Evolutionary conservation across 2,329 filamentous ascomycete genomes (phyloP), one percentile per base, ranked within the genome.

Genomic region (Sporothrix globosa): DNA sequence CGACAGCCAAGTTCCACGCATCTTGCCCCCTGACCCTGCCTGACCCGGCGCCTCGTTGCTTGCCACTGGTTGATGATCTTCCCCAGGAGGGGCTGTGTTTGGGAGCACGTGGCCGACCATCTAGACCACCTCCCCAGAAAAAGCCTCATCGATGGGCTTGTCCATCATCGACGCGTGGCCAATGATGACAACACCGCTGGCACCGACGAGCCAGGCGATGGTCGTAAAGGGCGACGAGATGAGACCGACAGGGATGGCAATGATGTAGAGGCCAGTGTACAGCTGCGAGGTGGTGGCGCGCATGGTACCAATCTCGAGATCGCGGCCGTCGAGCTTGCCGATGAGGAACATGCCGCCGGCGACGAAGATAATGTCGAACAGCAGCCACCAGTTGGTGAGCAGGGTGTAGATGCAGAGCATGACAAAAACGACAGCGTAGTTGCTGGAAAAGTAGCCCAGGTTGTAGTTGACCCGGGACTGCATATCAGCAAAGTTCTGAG

Each of bases 101-200:
- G 88, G 94, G 95, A 97, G 94, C 91, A 96, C 91, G 96, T 96
- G 95, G 95, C 93, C 95, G 96, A 98, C 94, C 94, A 96, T 88
- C 90, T 98, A 99, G 92, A 99, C 96, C 94, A 96, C 95, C 95
- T 99, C 96, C 94, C 96, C 96, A 87, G 95, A 97, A 97, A 99
- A 99, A 97, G 94, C 94, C 94, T 96, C 95, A 90, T 98, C 96
- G 86, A 98, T 97, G 72, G 95, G 95, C 88, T 97, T 97, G 81
- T 98, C 95, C 91, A 98, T 90, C 80, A 98, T 89, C 74, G 93
- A 87, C 76, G 96, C 96, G 84, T 99, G 96, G 82, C 96, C 96
- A 75, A 98, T 85, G 76, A 98, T 96, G 80, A 90, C 92, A 80
- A 97, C 93, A 80, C 93, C 94, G 76, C 92, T 95, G 77, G 96